Base-by-base conservation (phyloP, 805 yeast genomes). In the Peterozyma xylosa region DNA sequence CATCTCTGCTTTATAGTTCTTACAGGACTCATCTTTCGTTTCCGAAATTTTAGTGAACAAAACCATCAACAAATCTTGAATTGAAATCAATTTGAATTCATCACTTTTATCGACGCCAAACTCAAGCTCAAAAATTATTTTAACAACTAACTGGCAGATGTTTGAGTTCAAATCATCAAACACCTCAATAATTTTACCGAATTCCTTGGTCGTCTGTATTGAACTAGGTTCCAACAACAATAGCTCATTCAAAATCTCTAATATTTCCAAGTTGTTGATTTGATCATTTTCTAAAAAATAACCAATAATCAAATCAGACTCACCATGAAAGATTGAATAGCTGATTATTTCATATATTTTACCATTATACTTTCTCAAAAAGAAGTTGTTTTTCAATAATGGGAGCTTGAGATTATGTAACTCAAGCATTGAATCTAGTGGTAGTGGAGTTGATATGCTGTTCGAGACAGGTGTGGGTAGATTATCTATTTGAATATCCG, bases 101-200 rank as follows among this genome's bases (percentile, higher is more conserved):
- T 47, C 44, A 32, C 35, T 43, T 11, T 41, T 37, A 17, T 36
- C 35, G 5, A 42, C 35, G 9, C 36, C 42, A 32, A 48, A 39
- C 17, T 49, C 50, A 16, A 53, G 55, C 29, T 55, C 58, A 36
- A 70, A 43, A 1, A 58, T 45, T 9, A 58, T 45, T 33, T 64
- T 63, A 42, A 72, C 56, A 2, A 70, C 43, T 35, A 70, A 50
- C 46, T 73, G 78, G 33, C 66, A 56, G 2, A 72, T 48, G 1
- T 73, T 70, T 17, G 73, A 51, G 45, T 68, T 70, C 50, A 68
- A 70, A 40, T 66, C 67, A 42, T 66, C 56, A 16, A 70, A 44
- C 3, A 50, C 48, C 11, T 49, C 45, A 1, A 68, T 46, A 4
- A 62, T 43, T 9, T 48, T 47, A 29, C 39, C 42, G 10, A 59